phyloP scores from a whole-genome alignment of 768 basidiomycete genomes.

The Mrakia blollopis region DNA sequence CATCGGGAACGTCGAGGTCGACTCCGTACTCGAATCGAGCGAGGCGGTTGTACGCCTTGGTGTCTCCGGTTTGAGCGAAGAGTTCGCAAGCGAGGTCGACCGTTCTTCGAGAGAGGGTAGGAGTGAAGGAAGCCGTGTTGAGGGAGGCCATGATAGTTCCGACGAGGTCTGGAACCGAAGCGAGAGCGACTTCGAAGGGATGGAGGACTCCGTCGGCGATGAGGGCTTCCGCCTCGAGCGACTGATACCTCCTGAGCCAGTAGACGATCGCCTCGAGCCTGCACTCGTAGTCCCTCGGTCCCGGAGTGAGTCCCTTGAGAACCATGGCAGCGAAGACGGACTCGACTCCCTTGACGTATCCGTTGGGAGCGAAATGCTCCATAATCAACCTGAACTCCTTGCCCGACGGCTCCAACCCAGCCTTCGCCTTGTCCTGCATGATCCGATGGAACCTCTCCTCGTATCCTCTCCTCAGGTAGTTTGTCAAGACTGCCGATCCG shows the following conservation, averaged over 20 bases:
- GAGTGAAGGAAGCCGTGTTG: constrained; percentile 49
- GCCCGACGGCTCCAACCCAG: constrained; percentile 50
- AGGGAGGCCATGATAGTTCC: constrained; percentile 55
- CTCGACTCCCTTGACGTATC: constrained; percentile 60
- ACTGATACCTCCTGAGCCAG: constrained; percentile 56
- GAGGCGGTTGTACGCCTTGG: constrained; percentile 55
- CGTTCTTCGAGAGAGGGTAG: constrained; percentile 53
- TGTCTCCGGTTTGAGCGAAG: constrained; percentile 60
- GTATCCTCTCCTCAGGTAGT: constrained; percentile 42
- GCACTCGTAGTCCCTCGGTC: constrained; percentile 57
- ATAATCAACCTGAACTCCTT: constrained; percentile 73
- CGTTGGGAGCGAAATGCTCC: constrained; percentile 68
- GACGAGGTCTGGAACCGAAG: constrained; percentile 16
- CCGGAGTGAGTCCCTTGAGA: constrained; percentile 49
- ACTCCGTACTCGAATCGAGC: constrained; percentile 69
- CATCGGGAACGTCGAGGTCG: constrained; percentile 69
- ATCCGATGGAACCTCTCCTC: constrained; percentile 64
- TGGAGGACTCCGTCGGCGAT: constrained; percentile 50
- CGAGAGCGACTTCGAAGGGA: constrained; percentile 46
- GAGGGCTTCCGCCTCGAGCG: constrained; percentile 43
- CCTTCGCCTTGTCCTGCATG: constrained; percentile 62
- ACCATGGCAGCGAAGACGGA: constrained; percentile 60
- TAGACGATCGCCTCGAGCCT: constrained; percentile 67
- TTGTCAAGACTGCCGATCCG: constrained; percentile 4
- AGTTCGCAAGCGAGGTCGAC: constrained; percentile 65